Conservation (phyloP, 805 yeast species). For the Hanseniaspora mollemarum region DNA sequence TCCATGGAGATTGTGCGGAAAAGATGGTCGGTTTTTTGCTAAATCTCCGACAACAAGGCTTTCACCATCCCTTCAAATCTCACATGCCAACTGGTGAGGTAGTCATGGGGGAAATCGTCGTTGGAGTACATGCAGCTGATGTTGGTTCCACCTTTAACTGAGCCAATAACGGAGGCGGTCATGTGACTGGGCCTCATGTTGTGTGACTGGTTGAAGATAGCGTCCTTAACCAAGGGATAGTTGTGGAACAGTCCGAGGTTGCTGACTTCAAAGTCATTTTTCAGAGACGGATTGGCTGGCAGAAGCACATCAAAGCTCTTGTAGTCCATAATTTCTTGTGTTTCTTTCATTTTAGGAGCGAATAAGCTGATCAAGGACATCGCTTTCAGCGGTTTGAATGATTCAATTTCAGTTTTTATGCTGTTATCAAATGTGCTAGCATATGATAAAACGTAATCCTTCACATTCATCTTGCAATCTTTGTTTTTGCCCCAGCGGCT, state of each 20-base stretch:
- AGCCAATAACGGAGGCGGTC: slow-evolving; percentile 4
- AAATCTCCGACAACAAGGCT: neutral
- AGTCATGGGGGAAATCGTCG: neutral
- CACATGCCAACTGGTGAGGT: neutral
- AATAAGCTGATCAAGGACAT: neutral
- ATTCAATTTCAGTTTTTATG: neutral
- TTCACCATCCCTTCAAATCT: neutral
- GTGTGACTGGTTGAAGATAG: slow-evolving; percentile 9
- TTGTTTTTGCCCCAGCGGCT: neutral
- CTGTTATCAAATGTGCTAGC: neutral
- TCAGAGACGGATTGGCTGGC: neutral
- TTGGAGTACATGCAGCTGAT: neutral
- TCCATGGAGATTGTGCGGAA: neutral
- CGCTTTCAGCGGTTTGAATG: neutral
- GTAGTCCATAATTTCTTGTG: neutral
- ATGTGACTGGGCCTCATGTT: neutral
- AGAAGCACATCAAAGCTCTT: neutral
- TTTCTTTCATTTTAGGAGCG: neutral
- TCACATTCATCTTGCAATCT: neutral
- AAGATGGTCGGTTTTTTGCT: neutral
- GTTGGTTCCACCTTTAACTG: slow-evolving; percentile 2
- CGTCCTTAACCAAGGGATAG: neutral
- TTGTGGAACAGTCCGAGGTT: neutral
- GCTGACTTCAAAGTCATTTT: slow-evolving; percentile 3
- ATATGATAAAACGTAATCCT: neutral